A percentile compares a stretch with the other conserved stretches of the same genome.
phyloP scores from a whole-genome alignment of 352 stramenopile genomes.

The Phytophthora kernoviae region DNA sequence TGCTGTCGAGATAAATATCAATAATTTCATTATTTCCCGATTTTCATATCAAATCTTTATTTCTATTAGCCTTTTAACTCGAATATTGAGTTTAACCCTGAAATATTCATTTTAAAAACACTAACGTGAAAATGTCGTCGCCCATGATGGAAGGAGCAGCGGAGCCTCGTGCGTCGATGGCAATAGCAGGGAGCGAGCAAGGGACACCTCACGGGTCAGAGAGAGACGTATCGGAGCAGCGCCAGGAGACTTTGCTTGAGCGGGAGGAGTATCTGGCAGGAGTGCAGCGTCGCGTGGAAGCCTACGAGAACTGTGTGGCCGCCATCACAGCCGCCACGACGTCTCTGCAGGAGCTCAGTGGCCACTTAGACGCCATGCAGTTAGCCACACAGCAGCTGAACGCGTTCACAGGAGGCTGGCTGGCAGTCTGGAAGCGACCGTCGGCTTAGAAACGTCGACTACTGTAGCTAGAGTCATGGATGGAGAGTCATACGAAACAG shows the following conservation, averaged over 20 bases:
- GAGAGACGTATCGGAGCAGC: conserved; percentile 6
- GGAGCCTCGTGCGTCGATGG: conserved; percentile 5
- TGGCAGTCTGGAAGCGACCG: conserved; percentile 73
- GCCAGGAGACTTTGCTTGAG: conserved; percentile 22
- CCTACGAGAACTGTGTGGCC: conserved; percentile 66
- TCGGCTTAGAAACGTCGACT: conserved; percentile 5
- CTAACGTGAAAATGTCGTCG: conserved; percentile 13
- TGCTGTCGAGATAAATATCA: too few species aligned
- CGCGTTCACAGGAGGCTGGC: conserved; percentile 73
- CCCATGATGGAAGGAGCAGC: conserved; percentile 14
- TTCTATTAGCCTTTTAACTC: not conserved
- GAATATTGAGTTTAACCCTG: not conserved
- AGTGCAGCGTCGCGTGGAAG: conserved; percentile 58
- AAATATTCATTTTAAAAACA: not conserved
- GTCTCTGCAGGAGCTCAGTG: conserved; percentile 71
- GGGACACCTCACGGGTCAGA: conserved; percentile 14
- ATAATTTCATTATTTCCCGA: too few species aligned
- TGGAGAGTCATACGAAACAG: conserved; percentile 4
- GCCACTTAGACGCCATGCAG: conserved; percentile 67
- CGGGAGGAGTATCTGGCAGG: conserved; percentile 49
- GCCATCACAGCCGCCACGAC: conserved; percentile 56
- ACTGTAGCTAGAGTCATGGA: conserved; percentile 10
- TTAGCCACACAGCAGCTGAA: conserved; percentile 73
- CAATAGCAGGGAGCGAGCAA: conserved; percentile 8
- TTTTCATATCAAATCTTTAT: not conserved